Evolutionary conservation across 2,329 filamentous ascomycete genomes (phyloP).

Genomic region (Podosphaera fusca): DNA sequence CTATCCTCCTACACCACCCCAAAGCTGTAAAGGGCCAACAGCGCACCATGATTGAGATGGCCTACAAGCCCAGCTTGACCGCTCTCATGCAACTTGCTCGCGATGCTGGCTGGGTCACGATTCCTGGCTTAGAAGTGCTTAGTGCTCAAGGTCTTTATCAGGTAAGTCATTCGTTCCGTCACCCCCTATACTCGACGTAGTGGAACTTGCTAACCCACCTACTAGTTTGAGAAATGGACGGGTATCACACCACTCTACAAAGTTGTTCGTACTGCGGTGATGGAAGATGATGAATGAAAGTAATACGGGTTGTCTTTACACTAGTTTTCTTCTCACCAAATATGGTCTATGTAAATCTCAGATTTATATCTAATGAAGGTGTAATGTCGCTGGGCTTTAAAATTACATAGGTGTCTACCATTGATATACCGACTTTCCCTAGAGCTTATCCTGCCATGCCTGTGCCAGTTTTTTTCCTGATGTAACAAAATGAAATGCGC

Average conservation of each 20-base stretch:
- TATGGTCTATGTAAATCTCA: no score
- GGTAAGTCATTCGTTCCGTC: conserved; percentile 23
- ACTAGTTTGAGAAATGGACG: conserved; percentile 62
- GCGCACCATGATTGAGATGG: conserved; percentile 72
- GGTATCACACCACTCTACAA: conserved; percentile 52
- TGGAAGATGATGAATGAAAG: conserved; percentile 13
- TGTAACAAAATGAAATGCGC: no score
- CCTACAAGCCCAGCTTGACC: conserved; percentile 74
- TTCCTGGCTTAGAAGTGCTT: conserved; percentile 73
- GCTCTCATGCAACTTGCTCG: conserved; percentile 65
- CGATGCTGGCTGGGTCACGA: conserved; percentile 55
- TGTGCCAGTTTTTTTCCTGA: no score
- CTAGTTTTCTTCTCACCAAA: no score
- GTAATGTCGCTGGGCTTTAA: no score
- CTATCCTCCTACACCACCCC: conserved; percentile 24
- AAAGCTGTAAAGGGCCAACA: conserved; percentile 13
- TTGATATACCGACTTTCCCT: no score
- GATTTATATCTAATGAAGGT: no score
- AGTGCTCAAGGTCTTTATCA: conserved; percentile 79
- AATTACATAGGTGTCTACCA: no score
- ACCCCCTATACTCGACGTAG: not conserved
- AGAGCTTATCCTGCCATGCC: no score
- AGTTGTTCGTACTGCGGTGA: conserved; percentile 39
- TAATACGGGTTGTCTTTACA: not conserved
- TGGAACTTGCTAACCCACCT: not conserved